Percentiles rank a stretch among this genome's conserved stretches.
phyloP scores from a whole-genome alignment of 805 yeast genomes.

The Kazachstania psychrophila region DNA sequence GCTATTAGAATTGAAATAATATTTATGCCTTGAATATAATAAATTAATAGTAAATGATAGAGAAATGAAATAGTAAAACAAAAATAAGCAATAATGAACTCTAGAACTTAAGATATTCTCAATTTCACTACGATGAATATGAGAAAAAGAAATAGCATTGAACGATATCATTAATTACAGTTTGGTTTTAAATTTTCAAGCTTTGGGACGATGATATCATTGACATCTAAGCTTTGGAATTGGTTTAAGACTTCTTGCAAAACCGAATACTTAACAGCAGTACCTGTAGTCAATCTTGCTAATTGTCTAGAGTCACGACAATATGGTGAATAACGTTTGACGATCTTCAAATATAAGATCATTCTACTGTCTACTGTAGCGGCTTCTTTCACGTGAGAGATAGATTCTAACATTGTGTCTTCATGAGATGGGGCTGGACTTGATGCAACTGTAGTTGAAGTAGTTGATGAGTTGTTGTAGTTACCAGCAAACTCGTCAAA shows the following conservation, averaged over 20 bases:
- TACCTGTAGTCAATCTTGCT: slow-evolving; percentile 38
- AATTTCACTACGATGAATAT: background rate
- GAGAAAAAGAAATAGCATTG: background rate
- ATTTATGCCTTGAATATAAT: slow-evolving; percentile 3
- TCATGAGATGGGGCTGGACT: slow-evolving; percentile 7
- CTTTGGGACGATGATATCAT: slow-evolving; percentile 36
- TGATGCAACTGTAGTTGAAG: slow-evolving; percentile 10
- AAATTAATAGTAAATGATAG: background rate
- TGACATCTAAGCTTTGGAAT: slow-evolving; percentile 32
- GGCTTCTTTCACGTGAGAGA: background rate
- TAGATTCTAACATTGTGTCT: background rate
- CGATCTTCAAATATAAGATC: slow-evolving; percentile 45
- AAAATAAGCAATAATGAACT: background rate
- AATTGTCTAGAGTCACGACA: slow-evolving; percentile 41
- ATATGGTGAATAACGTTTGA: slow-evolving; percentile 41
- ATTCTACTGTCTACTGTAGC: slow-evolving; percentile 34
- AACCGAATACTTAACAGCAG: slow-evolving; percentile 36
- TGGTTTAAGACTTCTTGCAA: slow-evolving; percentile 33
- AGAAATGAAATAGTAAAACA: background rate
- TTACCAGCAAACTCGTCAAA: slow-evolving; percentile 27
- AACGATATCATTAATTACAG: slow-evolving; percentile 8
- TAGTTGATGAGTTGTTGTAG: slow-evolving; percentile 7
- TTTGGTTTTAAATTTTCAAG: slow-evolving; percentile 29
- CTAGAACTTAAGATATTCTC: slow-evolving; percentile 1
- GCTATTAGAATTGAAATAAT: slow-evolving; percentile 1